Evolutionary conservation across 2,329 filamentous ascomycete genomes (phyloP).

Genomic region (Trichoderma cornu-damae): DNA sequence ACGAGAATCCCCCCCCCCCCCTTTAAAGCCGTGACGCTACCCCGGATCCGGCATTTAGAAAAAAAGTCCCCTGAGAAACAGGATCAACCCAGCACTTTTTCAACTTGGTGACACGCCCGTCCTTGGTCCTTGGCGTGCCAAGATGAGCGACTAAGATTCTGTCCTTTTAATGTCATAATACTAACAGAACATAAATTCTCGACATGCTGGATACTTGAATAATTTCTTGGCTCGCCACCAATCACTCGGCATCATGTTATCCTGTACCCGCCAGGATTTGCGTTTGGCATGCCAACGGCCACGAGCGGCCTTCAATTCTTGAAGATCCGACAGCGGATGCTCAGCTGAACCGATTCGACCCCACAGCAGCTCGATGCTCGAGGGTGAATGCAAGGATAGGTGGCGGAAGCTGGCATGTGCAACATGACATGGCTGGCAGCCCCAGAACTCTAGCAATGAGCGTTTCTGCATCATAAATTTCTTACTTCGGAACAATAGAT

Average conservation of each 20-base stretch:
- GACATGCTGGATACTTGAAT: background rate
- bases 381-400: background rate
- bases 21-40: background rate
- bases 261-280: background rate
- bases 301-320: no score
- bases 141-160: constrained; percentile 10
- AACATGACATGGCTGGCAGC: background rate
- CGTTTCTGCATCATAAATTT: background rate
- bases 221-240: background rate
- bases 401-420: background rate
- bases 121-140: background rate
- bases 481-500: no score
- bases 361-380: background rate
- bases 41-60: constrained; percentile 8
- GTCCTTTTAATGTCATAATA: background rate
- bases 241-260: background rate
- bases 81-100: background rate
- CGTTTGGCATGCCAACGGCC: no score
- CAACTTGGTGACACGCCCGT: background rate
- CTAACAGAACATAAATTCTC: background rate
- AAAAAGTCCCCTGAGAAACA: background rate
- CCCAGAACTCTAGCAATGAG: background rate
- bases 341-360: background rate
- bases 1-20: no score
- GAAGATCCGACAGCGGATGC: background rate